Evolutionary conservation across 768 basidiomycete genomes (phyloP).

Genomic region (Hericium alpestre): DNA sequence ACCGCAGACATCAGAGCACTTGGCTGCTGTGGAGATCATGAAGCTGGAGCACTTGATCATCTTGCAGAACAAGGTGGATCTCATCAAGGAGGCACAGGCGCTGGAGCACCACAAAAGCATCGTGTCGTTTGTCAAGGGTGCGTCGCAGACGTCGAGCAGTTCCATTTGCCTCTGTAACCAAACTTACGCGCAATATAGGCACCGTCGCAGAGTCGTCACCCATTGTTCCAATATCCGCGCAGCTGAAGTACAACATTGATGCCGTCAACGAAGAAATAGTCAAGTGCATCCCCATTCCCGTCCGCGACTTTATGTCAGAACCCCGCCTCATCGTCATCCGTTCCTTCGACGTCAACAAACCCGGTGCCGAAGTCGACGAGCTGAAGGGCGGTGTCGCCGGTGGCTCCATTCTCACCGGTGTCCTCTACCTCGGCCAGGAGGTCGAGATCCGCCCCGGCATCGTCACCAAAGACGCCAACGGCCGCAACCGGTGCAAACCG

Average conservation of each 20-base stretch:
- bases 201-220: slow-evolving; percentile 96
- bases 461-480: slow-evolving; percentile 88
- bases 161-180: not conserved
- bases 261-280: slow-evolving; percentile 99
- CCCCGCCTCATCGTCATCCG: slow-evolving; percentile 97
- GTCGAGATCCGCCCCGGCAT: slow-evolving; percentile 97
- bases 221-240: slow-evolving; percentile 97
- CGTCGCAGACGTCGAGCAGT: slow-evolving; percentile 8
- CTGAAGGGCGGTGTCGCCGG: slow-evolving; percentile 98
- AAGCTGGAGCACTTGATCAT: slow-evolving; percentile 97
- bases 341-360: slow-evolving; percentile 99
- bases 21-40: slow-evolving; percentile 99
- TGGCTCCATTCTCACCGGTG: slow-evolving; percentile 88
- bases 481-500: slow-evolving; percentile 84
- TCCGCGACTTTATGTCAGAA: slow-evolving; percentile 84
- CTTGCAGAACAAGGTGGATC: slow-evolving; percentile 95
- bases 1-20: slow-evolving; percentile 96
- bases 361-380: slow-evolving; percentile 92
- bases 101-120: slow-evolving; percentile 96
- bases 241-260: slow-evolving; percentile 98
- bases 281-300: slow-evolving; percentile 88
- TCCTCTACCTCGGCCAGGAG: slow-evolving; percentile 81
- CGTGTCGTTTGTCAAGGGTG: slow-evolving; percentile 88
- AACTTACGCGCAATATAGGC: slow-evolving; percentile 34
- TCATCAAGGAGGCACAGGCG: slow-evolving; percentile 92